phyloP scores from a whole-genome alignment of 1,284 basidiomycete genomes.

The Trichosporon faecale region DNA sequence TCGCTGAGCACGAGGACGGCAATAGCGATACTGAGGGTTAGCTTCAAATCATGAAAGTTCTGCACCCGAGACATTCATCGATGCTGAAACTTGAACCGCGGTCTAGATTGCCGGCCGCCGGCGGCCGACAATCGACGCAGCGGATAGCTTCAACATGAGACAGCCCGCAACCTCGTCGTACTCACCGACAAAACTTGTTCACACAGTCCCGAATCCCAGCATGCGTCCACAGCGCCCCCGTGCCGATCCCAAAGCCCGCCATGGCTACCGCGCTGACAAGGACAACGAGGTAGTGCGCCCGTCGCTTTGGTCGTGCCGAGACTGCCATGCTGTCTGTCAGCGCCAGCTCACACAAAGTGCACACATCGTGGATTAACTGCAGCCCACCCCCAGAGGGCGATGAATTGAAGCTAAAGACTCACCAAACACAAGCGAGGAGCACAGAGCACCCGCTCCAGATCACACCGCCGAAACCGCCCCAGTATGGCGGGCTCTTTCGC shows the following conservation, averaged over 20 bases:
- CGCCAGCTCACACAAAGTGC: no score
- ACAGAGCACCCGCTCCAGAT: not conserved
- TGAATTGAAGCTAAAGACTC: not conserved
- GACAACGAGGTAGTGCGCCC: not conserved
- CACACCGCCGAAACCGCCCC: constrained; percentile 2
- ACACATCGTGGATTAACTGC: no score
- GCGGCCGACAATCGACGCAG: not conserved
- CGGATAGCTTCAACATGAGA: not conserved
- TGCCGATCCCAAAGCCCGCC: not conserved
- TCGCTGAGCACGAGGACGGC: not conserved
- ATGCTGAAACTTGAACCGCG: not conserved
- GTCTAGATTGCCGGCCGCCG: not conserved
- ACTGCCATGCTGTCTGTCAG: not conserved
- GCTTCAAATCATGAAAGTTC: no score
- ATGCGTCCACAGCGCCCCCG: not conserved
- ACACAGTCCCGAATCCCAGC: not conserved
- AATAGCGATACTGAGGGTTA: not conserved
- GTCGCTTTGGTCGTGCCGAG: not conserved
- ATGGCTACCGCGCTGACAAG: not conserved
- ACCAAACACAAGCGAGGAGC: not conserved
- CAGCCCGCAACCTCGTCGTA: not conserved
- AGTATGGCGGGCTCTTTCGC: not conserved
- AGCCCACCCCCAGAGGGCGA: no score
- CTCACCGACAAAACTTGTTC: not conserved
- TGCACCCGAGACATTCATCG: not conserved